These are phyloP conservation scores for Penicillium maclennaniae DNA, from an alignment of 495 filamentous ascomycete genomes.

Conservation along the genomic window DNA sequence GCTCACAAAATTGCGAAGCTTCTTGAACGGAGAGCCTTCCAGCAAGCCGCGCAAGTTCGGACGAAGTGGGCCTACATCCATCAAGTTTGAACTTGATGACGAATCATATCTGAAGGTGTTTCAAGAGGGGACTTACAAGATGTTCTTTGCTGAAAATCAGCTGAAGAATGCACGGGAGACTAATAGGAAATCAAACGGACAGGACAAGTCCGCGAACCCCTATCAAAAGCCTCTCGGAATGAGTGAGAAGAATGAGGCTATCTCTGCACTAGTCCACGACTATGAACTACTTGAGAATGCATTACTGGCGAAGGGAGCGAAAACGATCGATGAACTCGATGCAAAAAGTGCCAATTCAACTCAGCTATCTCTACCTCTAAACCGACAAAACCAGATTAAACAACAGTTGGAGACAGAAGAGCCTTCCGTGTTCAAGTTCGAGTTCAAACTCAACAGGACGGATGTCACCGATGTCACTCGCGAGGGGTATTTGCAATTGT, in stretches of 20 bases:
- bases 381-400: not conserved
- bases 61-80: constrained; percentile 4
- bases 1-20: constrained; percentile 43
- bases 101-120: constrained; percentile 41
- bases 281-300: constrained; percentile 50
- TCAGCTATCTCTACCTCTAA: not conserved
- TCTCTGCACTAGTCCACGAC: constrained; percentile 43
- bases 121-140: constrained; percentile 48
- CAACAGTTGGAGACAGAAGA: constrained; percentile 3
- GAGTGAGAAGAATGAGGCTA: constrained; percentile 48
- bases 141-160: constrained; percentile 35
- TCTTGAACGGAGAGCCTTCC: constrained; percentile 22
- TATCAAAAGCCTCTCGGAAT: constrained; percentile 28
- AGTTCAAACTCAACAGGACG: constrained; percentile 45
- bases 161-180: constrained; percentile 5
- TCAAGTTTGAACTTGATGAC: constrained; percentile 28
- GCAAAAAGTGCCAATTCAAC: constrained; percentile 38
- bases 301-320: constrained; percentile 55
- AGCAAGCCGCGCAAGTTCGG: not conserved
- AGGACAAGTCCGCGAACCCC: not conserved
- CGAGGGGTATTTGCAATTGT: constrained; percentile 54
- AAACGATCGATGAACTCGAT: constrained; percentile 60
- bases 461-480: constrained; percentile 49
- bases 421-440: constrained; percentile 44
- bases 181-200: constrained; percentile 4